Conservation (phyloP, 176 grass and related monocot genomes). For the Musa schizocarpa region DNA sequence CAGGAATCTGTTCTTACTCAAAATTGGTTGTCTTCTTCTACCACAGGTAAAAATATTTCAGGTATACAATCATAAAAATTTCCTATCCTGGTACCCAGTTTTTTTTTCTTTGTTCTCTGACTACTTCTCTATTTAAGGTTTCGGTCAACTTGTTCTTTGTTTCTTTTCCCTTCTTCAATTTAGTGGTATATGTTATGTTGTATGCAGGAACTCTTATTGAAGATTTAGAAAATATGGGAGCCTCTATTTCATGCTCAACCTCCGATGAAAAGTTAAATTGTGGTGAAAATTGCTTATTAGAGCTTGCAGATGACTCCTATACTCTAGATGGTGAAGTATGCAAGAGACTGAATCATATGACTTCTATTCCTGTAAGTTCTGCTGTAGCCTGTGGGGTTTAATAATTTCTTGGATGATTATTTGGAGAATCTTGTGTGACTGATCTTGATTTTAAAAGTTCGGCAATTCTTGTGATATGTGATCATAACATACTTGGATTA, state of each 20-base stretch:
- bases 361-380: conserved; percentile 64
- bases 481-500: background rate
- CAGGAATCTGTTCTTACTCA: conserved; percentile 53
- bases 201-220: conserved; percentile 6
- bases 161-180: background rate
- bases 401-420: background rate
- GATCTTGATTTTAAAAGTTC: background rate
- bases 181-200: background rate
- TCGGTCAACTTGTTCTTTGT: background rate
- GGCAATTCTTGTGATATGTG: background rate
- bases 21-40: conserved; percentile 33
- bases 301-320: conserved; percentile 42
- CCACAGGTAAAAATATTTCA: conserved; percentile 13
- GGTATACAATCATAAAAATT: background rate
- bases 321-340: conserved; percentile 61
- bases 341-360: conserved; percentile 67
- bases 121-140: background rate
- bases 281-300: conserved; percentile 4
- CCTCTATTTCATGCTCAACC: conserved; percentile 23
- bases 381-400: background rate
- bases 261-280: conserved; percentile 24
- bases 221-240: conserved; percentile 22
- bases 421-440: background rate
- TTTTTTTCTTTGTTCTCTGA: background rate
- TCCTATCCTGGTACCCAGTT: background rate